phyloP scores from a whole-genome alignment of 2,329 filamentous ascomycete species.

The Aspergillus felis region DNA sequence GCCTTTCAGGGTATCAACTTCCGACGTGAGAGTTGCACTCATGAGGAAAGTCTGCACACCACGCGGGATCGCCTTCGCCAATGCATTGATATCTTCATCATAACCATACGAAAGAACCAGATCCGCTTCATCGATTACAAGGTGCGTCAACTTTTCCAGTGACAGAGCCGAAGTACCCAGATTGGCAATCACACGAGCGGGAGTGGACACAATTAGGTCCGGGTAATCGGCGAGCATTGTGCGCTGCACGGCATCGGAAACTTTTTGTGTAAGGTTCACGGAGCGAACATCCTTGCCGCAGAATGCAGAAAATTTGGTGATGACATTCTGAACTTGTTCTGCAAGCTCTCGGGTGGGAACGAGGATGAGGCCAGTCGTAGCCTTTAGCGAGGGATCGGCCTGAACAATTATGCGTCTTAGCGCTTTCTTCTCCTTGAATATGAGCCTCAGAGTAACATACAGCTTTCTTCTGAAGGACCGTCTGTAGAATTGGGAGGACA shows the following conservation, averaged over 20 bases:
- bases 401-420: conserved; percentile 12
- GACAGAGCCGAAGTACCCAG: conserved; percentile 69
- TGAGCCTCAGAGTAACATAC: conserved; percentile 35
- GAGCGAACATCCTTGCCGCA: conserved; percentile 79
- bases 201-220: conserved; percentile 87
- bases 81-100: conserved; percentile 77
- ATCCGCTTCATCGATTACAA: conserved; percentile 94
- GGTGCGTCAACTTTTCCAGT: conserved; percentile 65
- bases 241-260: conserved; percentile 82
- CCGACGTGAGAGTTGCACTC: conserved; percentile 85
- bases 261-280: conserved; percentile 84
- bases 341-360: conserved; percentile 94
- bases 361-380: conserved; percentile 75
- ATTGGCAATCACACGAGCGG: conserved; percentile 75
- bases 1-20: conserved; percentile 78
- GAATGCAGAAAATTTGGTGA: conserved; percentile 73
- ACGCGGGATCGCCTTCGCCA: conserved; percentile 74
- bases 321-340: conserved; percentile 77
- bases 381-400: conserved; percentile 37
- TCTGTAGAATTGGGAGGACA: conserved; percentile 80
- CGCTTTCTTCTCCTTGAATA: not conserved
- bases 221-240: conserved; percentile 81
- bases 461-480: conserved; percentile 73
- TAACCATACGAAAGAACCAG: conserved; percentile 92
- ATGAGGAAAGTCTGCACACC: conserved; percentile 88